Base-by-base conservation (phyloP, 306 rosid genomes). In the Medicago lupulina region DNA sequence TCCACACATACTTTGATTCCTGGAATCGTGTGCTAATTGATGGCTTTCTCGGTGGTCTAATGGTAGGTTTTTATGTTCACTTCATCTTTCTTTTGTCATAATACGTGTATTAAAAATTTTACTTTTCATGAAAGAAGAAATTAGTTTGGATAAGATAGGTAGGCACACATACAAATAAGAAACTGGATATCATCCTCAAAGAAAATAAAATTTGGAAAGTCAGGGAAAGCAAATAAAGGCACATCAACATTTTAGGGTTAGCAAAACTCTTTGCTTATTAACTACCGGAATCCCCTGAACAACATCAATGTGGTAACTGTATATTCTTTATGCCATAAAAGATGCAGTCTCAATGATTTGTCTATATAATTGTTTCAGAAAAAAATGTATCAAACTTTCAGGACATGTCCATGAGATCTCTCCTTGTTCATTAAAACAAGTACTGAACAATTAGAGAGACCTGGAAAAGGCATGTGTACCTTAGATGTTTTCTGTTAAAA, bases 11-110 rank as follows among this genome's bases (percentile, higher is more conserved):
- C 85, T 92, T 92, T 4, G 88, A 87, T 72, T 81, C 87, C 62
- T 90, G 92, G 96, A 92, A 90, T 36, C 92, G 85, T 50, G 87
- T 87, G 54, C 69, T 83, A 61, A 64, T 92, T 21, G 96, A 90
- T 83, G 97, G 97, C 81, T 83, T 92, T 80, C 82, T 90, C 0
- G 74, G 96, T 12, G 92, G 97, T 64, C 90, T 88, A 38, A 82
- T 92, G 97, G 97, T 90, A 87, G 10, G 85, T 43, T 65, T 74
- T 68, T 64, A 34, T 78, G 49, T 78, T 72, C 59, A 57, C 68
- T 67, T 28, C 81, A 58, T 70, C 47, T 81, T 61, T 83, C 68
- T 47, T 60, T 71, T 4, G 54, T 49, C 58, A 36, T 80, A 51
- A 23, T 67, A 66, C 28, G 38, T 46, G 67, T 67, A 54, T 57